phyloP scores from a whole-genome alignment of 208 protist species.

The Acanthamoeba sp. region DNA sequence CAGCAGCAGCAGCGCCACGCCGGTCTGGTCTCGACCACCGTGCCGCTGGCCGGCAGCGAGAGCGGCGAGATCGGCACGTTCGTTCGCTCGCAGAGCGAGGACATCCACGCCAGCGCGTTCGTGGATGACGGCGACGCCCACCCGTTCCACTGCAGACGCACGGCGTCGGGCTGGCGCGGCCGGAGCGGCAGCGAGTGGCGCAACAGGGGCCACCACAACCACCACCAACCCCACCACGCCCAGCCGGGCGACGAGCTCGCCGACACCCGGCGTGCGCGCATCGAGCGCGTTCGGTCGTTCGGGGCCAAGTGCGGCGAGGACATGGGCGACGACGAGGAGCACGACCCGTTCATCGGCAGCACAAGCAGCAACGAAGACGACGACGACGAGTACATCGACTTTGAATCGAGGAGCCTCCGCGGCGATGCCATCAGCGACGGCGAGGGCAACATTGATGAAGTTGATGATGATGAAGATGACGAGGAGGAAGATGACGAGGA shows the following conservation, averaged over 20 bases:
- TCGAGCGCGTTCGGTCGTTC: neutral
- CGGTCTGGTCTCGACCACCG: neutral
- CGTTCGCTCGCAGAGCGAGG: neutral
- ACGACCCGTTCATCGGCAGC: neutral
- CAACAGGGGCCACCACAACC: neutral
- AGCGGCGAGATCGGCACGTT: neutral
- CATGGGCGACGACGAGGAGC: neutral
- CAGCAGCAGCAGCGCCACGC: neutral
- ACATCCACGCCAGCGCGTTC: neutral
- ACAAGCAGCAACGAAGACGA: neutral
- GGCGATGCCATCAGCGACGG: no score
- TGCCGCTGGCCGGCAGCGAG: neutral
- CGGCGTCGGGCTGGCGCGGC: neutral
- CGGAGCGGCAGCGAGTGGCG: neutral
- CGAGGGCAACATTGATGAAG: no score
- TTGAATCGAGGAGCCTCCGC: no score
- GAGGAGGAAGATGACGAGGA: neutral
- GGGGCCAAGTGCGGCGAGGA: neutral
- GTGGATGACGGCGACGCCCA: neutral
- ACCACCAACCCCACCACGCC: neutral
- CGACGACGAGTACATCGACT: neutral
- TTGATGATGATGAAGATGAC: neutral
- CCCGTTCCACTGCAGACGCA: no score
- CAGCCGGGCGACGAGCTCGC: neutral
- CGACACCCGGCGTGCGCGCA: neutral